A percentile compares a stretch with the other conserved stretches of the same genome.
These are phyloP conservation scores for Pseudogymnoascus sp. DNA, from an alignment of 2,329 filamentous ascomycete genomes.

Conservation along the genomic window DNA sequence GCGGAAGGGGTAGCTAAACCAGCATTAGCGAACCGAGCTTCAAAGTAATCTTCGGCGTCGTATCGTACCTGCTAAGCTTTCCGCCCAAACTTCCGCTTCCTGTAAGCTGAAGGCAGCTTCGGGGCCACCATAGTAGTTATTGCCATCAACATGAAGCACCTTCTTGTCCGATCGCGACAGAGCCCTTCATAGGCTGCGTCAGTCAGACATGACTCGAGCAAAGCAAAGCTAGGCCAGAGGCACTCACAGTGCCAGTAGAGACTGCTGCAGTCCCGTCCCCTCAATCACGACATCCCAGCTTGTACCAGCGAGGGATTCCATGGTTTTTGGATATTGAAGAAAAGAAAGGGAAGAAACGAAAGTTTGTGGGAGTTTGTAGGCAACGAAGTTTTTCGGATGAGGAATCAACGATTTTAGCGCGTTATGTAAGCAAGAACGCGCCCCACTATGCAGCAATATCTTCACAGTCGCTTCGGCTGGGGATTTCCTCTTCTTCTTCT, in stretches of 20 bases:
- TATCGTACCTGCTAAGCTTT: slow-evolving; percentile 32
- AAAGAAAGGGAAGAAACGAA: slow-evolving; percentile 12
- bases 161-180: slow-evolving; percentile 88
- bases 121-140: slow-evolving; percentile 77
- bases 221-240: slow-evolving; percentile 13
- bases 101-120: slow-evolving; percentile 80
- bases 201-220: slow-evolving; percentile 53
- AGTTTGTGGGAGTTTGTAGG: slow-evolving; percentile 21
- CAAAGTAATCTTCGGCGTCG: not conserved
- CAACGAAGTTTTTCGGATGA: slow-evolving; percentile 8
- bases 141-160: slow-evolving; percentile 79
- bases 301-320: slow-evolving; percentile 68
- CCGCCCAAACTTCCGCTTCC: slow-evolving; percentile 69
- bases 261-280: slow-evolving; percentile 70
- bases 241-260: slow-evolving; percentile 65
- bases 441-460: slow-evolving; percentile 17
- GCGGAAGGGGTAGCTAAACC: slow-evolving; percentile 14
- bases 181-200: slow-evolving; percentile 65
- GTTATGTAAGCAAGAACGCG: slow-evolving; percentile 11
- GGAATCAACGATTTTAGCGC: slow-evolving; percentile 10
- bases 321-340: slow-evolving; percentile 31
- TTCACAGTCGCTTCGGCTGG: slow-evolving; percentile 12
- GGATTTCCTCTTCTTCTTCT: slow-evolving; percentile 26
- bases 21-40: not conserved
- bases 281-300: slow-evolving; percentile 72